These are phyloP conservation scores for Liriodendron chinense DNA, from an alignment of 164 flowering plant genomes.

Conservation along the genomic window DNA sequence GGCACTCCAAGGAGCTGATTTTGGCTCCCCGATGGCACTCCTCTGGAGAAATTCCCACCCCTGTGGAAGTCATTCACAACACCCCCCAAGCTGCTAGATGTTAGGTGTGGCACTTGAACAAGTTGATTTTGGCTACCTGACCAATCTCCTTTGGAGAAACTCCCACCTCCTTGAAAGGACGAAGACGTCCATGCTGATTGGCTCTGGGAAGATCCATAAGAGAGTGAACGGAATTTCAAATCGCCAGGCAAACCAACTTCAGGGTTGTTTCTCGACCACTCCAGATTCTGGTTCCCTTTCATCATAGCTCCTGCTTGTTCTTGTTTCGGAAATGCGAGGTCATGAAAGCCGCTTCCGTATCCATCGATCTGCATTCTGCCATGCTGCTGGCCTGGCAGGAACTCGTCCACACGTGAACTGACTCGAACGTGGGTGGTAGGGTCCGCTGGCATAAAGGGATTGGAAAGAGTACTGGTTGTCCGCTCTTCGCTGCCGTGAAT, in stretches of 20 bases:
- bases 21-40: slow-evolving; percentile 22
- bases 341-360: slow-evolving; percentile 19
- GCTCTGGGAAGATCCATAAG: slow-evolving; percentile 10
- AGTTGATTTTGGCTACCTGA: slow-evolving; percentile 22
- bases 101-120: slow-evolving; percentile 29
- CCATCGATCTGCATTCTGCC: slow-evolving; percentile 18
- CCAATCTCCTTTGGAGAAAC: slow-evolving; percentile 12
- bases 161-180: slow-evolving; percentile 12
- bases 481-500: slow-evolving; percentile 14
- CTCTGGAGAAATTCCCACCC: slow-evolving; percentile 3
- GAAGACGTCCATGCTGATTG: slow-evolving; percentile 1
- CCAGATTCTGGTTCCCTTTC: slow-evolving; percentile 25
- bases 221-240: slow-evolving; percentile 7
- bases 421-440: background rate
- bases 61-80: slow-evolving; percentile 60
- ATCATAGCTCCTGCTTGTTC: slow-evolving; percentile 5
- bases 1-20: slow-evolving; percentile 27
- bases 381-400: slow-evolving; percentile 16
- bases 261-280: slow-evolving; percentile 13
- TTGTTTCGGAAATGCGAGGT: slow-evolving; percentile 21
- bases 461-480: slow-evolving; percentile 11
- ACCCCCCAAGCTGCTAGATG: slow-evolving; percentile 19
- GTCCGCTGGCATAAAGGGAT: slow-evolving; percentile 13
- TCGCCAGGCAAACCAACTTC: background rate
- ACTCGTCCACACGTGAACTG: slow-evolving; percentile 11